Conservation (phyloP, 306 rosid species). For the Lithocarpus polystachyus region DNA sequence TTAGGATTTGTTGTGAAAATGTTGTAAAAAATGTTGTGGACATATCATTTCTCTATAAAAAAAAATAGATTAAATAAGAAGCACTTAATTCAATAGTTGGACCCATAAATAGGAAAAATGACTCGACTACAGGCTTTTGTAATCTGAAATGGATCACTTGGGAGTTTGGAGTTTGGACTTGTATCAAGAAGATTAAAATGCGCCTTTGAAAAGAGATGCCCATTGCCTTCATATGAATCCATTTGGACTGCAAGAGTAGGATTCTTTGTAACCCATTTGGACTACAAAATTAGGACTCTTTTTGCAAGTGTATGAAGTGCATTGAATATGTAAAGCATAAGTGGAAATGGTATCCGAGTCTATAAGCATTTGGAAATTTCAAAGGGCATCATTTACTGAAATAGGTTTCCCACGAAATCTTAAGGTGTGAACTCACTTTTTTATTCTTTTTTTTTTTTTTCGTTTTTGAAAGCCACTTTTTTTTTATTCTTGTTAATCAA, state of each 20-base stretch:
- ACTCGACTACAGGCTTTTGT: background rate
- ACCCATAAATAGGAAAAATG: background rate
- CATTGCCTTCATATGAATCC: background rate
- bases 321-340: background rate
- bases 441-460: too few species aligned
- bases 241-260: too few species aligned
- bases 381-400: too few species aligned
- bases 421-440: too few species aligned
- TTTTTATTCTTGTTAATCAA: too few species aligned
- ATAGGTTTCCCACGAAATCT: too few species aligned
- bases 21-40: too few species aligned
- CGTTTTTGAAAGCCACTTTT: too few species aligned
- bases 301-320: background rate
- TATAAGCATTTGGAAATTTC: background rate
- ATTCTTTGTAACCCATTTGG: too few species aligned
- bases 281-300: too few species aligned
- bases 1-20: too few species aligned
- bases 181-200: background rate
- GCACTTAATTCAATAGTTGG: background rate
- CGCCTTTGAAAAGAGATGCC: background rate
- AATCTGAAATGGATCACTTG: background rate
- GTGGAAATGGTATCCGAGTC: background rate
- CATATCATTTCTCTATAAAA: too few species aligned
- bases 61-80: background rate
- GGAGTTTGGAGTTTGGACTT: background rate